Conservation (phyloP, 192 early-diverging fungal species). For the Dispira parvispora region DNA sequence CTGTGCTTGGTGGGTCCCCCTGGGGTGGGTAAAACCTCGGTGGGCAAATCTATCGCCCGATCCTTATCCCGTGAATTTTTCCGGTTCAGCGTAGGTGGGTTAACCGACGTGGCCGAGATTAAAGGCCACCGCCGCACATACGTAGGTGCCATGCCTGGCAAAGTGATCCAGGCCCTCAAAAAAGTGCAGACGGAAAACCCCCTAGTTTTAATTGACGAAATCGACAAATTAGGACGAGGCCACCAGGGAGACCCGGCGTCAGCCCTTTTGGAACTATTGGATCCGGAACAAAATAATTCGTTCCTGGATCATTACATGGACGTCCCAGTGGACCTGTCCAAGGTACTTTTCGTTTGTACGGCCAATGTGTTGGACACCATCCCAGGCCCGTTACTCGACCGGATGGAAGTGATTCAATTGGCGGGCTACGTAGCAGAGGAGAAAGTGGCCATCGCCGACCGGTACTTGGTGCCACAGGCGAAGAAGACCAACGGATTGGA, state of each 20-base stretch:
- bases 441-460: conserved; percentile 86
- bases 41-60: conserved; percentile 94
- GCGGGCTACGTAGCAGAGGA: conserved; percentile 82
- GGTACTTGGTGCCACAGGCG: conserved; percentile 77
- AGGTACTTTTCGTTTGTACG: conserved; percentile 97
- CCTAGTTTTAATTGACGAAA: conserved; percentile 94
- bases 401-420: conserved; percentile 95
- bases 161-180: conserved; percentile 96
- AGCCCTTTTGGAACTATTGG: conserved; percentile 86
- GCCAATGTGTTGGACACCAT: conserved; percentile 97
- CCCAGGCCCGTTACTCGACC: conserved; percentile 91
- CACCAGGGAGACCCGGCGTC: conserved; percentile 97
- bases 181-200: conserved; percentile 99
- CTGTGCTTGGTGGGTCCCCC: conserved; percentile 98
- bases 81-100: conserved; percentile 91
- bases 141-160: conserved; percentile 99
- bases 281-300: conserved; percentile 93
- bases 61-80: conserved; percentile 90
- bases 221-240: conserved; percentile 94
- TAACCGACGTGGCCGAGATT: conserved; percentile 97
- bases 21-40: conserved; percentile 95
- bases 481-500: conserved; percentile 67
- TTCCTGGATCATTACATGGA: conserved; percentile 99
- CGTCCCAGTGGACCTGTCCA: conserved; percentile 92
- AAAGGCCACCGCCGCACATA: conserved; percentile 98